These are phyloP conservation scores for Naganishia cerealis DNA, from an alignment of 1,284 basidiomycete genomes.

Conservation along the genomic window DNA sequence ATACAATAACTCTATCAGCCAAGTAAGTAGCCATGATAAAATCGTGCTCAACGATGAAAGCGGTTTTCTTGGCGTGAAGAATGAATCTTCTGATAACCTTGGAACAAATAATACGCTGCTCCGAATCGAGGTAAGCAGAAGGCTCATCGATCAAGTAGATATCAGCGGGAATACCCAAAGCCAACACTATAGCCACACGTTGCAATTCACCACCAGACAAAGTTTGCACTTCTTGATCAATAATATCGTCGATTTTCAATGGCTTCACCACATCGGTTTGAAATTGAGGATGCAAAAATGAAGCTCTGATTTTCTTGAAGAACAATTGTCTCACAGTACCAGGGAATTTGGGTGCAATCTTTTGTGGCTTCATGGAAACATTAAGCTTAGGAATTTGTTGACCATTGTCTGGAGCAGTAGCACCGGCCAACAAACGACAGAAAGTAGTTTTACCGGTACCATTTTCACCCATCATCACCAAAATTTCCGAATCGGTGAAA, in stretches of 20 bases:
- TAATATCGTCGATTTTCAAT: conserved; percentile 82
- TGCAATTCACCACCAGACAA: conserved; percentile 94
- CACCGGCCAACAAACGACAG: conserved; percentile 83
- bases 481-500: conserved; percentile 95
- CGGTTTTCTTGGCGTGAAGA: conserved; percentile 89
- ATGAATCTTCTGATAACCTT: conserved; percentile 95
- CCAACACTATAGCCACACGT: conserved; percentile 88
- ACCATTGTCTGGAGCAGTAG: conserved; percentile 78
- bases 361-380: conserved; percentile 91
- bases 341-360: conserved; percentile 77
- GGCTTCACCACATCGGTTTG: conserved; percentile 94
- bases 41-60: conserved; percentile 96
- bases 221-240: conserved; percentile 95
- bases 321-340: conserved; percentile 89
- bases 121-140: conserved; percentile 76
- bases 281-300: conserved; percentile 97
- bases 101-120: conserved; percentile 94
- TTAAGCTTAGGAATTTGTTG: conserved; percentile 70
- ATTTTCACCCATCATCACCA: conserved; percentile 96
- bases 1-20: conserved; percentile 94
- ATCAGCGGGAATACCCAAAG: conserved; percentile 74
- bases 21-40: conserved; percentile 86
- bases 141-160: conserved; percentile 83
- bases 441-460: conserved; percentile 97
- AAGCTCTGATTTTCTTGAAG: conserved; percentile 85